Percentiles rank a stretch among this genome's conserved stretches.
phyloP scores from a whole-genome alignment of 176 grass and related monocot genomes.

The barley (Hordeum vulgare) region MorexV3_pseudomolecules_assembly NC_058518.1:10821157-10821656 shows the following conservation, averaged over 20 bases:
- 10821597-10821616: background rate
- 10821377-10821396: conserved; percentile 48
- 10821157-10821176: conserved; percentile 56
- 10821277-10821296: conserved; percentile 22
- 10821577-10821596: background rate
- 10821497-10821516: background rate
- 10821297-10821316: conserved; percentile 89
- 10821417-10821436: background rate
- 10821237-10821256: background rate
- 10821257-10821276: background rate
- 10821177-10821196: background rate
- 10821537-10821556: background rate
- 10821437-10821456: background rate
- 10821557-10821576: conserved; percentile 10
- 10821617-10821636: background rate
- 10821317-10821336: conserved; percentile 90
- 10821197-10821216: background rate
- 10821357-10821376: conserved; percentile 96
- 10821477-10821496: background rate
- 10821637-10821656: background rate
- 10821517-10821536: background rate
- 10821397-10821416: background rate
- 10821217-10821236: background rate
- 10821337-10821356: conserved; percentile 86
- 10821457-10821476: background rate